Evolutionary conservation across 306 rosid species (phyloP).

Genomic region (Pyrus bretschneideri): DNA sequence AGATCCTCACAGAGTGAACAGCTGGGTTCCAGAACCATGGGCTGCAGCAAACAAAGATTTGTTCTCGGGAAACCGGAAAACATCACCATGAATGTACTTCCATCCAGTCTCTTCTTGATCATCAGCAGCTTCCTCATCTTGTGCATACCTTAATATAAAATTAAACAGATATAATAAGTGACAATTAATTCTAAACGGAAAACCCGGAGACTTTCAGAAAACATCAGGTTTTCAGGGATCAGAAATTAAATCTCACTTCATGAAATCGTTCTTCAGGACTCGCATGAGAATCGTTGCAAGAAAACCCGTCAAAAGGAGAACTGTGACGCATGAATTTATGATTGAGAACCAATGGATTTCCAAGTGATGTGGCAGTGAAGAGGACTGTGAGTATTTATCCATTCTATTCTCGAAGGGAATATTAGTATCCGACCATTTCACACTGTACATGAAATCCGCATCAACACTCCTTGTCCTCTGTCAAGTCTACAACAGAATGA

Average conservation of each 20-base stretch:
- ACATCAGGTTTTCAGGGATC: neutral
- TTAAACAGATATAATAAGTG: neutral
- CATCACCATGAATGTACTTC: conserved; percentile 97
- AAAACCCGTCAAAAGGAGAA: conserved; percentile 93
- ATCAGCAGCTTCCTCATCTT: conserved; percentile 97
- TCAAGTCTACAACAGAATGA: conserved; percentile 75
- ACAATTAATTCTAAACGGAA: conserved; percentile 6
- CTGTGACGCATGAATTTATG: conserved; percentile 94
- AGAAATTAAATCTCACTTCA: conserved; percentile 61
- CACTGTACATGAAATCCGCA: conserved; percentile 75
- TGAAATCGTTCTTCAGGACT: conserved; percentile 92
- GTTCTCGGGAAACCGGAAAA: conserved; percentile 80
- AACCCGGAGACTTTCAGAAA: neutral
- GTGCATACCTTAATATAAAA: conserved; percentile 60
- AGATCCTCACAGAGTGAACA: conserved; percentile 79
- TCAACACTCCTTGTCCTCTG: conserved; percentile 83
- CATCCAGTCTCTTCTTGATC: conserved; percentile 99
- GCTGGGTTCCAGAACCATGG: conserved; percentile 93
- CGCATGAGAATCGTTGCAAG: conserved; percentile 98
- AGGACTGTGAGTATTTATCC: conserved; percentile 95
- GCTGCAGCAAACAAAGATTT: conserved; percentile 89
- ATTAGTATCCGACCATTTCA: conserved; percentile 75
- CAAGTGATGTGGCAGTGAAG: conserved; percentile 89
- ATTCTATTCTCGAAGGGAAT: conserved; percentile 85
- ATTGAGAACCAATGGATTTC: conserved; percentile 99